Percentiles rank a stretch among this genome's conserved stretches.
These are phyloP conservation scores for Wickerhamiella occidentalis DNA, from an alignment of 805 yeast species.

Conservation along the genomic window DNA sequence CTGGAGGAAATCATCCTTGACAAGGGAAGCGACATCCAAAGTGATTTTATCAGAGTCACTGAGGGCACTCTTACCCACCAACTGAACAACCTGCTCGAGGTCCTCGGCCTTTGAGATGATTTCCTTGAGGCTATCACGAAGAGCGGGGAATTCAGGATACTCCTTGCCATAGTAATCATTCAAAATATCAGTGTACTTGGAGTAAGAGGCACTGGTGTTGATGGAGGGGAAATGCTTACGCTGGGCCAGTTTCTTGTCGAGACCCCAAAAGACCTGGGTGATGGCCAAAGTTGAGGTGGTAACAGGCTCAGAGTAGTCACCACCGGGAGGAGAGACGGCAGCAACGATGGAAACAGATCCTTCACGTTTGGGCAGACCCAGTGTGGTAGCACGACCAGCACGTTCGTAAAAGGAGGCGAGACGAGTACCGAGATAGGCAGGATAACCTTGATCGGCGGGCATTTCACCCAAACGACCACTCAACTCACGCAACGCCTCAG, in stretches of 20 bases:
- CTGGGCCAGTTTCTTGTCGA: constrained; percentile 97
- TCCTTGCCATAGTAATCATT: constrained; percentile 71
- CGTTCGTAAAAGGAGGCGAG: constrained; percentile 98
- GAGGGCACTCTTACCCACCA: constrained; percentile 96
- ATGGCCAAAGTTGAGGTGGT: constrained; percentile 97
- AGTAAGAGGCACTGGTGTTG: constrained; percentile 90
- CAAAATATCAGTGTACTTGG: constrained; percentile 85
- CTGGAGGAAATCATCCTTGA: constrained; percentile 97
- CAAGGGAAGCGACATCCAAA: constrained; percentile 77
- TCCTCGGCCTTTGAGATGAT: constrained; percentile 95
- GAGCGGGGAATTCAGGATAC: constrained; percentile 81
- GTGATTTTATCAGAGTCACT: constrained; percentile 96
- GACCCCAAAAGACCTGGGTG: constrained; percentile 99
- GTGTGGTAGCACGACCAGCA: constrained; percentile 92
- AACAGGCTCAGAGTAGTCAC: constrained; percentile 99
- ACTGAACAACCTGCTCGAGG: constrained; percentile 96
- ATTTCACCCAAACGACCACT: constrained; percentile 99
- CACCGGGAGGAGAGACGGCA: constrained; percentile 99
- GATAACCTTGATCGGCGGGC: constrained; percentile 99
- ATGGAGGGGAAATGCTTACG: constrained; percentile 99
- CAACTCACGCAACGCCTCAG: constrained; percentile 98
- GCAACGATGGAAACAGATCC: constrained; percentile 99
- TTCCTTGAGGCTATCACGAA: constrained; percentile 88
- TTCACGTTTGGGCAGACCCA: constrained; percentile 91
- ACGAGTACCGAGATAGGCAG: constrained; percentile 97